Base-by-base conservation (phyloP, 148 eudicot species). In the Vaccinium vitisidaea region DNA sequence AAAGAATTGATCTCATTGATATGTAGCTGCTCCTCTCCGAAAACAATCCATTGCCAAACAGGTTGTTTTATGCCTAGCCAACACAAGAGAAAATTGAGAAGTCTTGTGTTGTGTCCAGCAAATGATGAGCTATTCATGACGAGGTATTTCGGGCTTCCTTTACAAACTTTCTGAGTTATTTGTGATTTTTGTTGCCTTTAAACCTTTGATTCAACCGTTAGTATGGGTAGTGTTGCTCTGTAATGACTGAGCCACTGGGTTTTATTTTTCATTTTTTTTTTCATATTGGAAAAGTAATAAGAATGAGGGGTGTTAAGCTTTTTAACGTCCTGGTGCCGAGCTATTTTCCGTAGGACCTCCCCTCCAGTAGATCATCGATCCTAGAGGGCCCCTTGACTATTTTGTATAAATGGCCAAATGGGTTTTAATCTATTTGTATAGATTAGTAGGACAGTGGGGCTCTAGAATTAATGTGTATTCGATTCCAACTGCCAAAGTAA, bases 71-170 rank as follows among this genome's bases (percentile, higher is more conserved):
- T 93, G 84, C 83, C 97, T 50, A 93, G 98, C 86, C 98, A 93
- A 88, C 99, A 96, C 88, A 96, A 94, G 88, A 93, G 99, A 88
- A 96, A 96, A 94, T 87, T 93, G 86, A 90, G 97, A 92, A 96
- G 94, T 90, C 91, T 96, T 83, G 88, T 89, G 81, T 59, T 94
- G 82, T 92, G 98, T 84, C 99, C 99, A 23, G 91, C 94, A 83
- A 92, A 92, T 83, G 92, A 90, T 81, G 92, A 91, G 82, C 94
- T 96, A 77, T 96, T 96, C 65, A 87, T 89, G 48, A 96, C 98
- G 81, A 95, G 99, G 98, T 96, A 86, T 14, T 83, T 77, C 50
- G 58, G 21, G 55, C 78, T 77, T 80, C 50, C 36, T 82, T 81
- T 25, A 79, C 36, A 79, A 36, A 79, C 23, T 30, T 46, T 85